These are phyloP conservation scores for Taiozyma sp. DNA, from an alignment of 1,139 yeast genomes.

Conservation along the genomic window DNA sequence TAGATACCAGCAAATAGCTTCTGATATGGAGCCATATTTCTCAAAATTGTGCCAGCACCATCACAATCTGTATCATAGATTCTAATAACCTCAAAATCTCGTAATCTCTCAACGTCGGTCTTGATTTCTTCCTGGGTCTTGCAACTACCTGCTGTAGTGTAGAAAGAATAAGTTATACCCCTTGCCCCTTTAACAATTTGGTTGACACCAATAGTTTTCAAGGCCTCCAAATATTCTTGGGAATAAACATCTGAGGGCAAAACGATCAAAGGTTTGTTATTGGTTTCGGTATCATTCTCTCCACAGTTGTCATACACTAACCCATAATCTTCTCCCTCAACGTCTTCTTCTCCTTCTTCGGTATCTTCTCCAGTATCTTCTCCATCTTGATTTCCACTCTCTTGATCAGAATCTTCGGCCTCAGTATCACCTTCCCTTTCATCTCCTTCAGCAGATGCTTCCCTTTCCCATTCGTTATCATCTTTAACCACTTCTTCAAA, in stretches of 20 bases:
- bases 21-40: slow-evolving; percentile 51
- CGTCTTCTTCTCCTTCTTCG: slow-evolving; percentile 2
- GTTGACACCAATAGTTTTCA: slow-evolving; percentile 13
- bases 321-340: slow-evolving; percentile 2
- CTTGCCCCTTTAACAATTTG: slow-evolving; percentile 30
- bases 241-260: slow-evolving; percentile 6
- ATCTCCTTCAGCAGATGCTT: background rate
- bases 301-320: background rate
- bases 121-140: slow-evolving; percentile 53
- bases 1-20: slow-evolving; percentile 65
- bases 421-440: background rate
- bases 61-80: slow-evolving; percentile 76
- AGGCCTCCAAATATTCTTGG: slow-evolving; percentile 5
- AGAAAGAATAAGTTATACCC: slow-evolving; percentile 62
- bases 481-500: background rate
- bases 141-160: slow-evolving; percentile 62
- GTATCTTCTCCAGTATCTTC: background rate
- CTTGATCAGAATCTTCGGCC: background rate
- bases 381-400: background rate
- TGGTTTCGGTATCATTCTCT: slow-evolving; percentile 4
- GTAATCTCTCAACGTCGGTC: slow-evolving; percentile 46
- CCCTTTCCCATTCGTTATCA: background rate
- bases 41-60: slow-evolving; percentile 61
- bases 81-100: slow-evolving; percentile 54
- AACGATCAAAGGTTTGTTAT: background rate